Evolutionary conservation across 345 rosid genomes (phyloP).

Genomic region (Hevea brasiliensis): DNA sequence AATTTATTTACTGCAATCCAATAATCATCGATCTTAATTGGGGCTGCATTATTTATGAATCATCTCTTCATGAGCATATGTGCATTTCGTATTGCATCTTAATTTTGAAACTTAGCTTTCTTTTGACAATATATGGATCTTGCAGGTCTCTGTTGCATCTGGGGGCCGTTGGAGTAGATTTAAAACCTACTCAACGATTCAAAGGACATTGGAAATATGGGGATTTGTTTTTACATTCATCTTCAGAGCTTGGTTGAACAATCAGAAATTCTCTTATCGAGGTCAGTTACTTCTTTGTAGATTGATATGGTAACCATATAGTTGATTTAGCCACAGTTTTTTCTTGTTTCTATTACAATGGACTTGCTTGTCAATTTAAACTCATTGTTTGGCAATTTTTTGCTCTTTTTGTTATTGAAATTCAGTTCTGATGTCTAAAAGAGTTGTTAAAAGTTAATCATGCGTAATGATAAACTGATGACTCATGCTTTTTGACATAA

Average conservation of each 20-base stretch:
- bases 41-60: neutral
- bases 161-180: slow-evolving; percentile 98
- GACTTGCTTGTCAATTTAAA: neutral
- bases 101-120: neutral
- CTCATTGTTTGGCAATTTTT: neutral
- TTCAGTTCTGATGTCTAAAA: neutral
- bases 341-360: neutral
- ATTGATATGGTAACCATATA: neutral
- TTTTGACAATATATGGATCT: slow-evolving; percentile 12
- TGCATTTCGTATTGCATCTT: neutral
- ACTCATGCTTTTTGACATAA: no score
- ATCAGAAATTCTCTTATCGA: slow-evolving; percentile 79
- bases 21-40: neutral
- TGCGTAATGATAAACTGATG: no score
- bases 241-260: slow-evolving; percentile 81
- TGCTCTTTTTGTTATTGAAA: neutral
- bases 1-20: neutral
- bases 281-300: slow-evolving; percentile 41
- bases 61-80: neutral
- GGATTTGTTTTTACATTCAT: slow-evolving; percentile 73
- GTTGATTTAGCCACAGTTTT: no score
- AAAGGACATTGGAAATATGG: slow-evolving; percentile 96
- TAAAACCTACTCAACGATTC: slow-evolving; percentile 90
- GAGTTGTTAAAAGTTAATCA: neutral
- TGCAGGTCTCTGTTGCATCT: slow-evolving; percentile 91